phyloP scores from a whole-genome alignment of 78 protist genomes.

The Parvularia atlantis region DNA sequence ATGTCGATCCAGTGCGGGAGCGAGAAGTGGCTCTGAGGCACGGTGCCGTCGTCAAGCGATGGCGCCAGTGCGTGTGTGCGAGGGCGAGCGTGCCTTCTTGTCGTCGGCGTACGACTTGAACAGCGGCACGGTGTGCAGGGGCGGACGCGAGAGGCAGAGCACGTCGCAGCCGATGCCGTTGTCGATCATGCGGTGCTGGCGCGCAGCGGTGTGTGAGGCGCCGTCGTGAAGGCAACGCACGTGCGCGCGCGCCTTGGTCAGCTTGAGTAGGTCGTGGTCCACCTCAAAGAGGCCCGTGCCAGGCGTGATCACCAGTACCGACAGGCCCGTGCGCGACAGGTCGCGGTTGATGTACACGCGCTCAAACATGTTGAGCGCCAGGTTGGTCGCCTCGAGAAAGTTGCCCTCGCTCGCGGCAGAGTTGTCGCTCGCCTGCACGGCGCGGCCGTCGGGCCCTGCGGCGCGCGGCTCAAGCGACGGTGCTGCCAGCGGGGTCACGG shows the following conservation, averaged over 20 bases:
- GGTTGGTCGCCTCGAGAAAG: constrained; percentile 45
- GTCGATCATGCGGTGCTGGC: constrained; percentile 43
- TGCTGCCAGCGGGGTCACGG: background rate
- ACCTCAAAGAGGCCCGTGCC: constrained; percentile 38
- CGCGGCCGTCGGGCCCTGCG: background rate
- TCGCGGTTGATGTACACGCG: constrained; percentile 36
- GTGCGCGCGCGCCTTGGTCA: no score
- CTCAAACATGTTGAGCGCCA: constrained; percentile 25
- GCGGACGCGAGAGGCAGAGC: constrained; percentile 24
- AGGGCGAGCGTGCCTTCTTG: no score
- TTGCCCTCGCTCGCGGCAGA: constrained; percentile 14
- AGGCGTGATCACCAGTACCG: constrained; percentile 21
- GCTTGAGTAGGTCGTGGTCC: background rate
- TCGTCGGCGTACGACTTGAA: background rate
- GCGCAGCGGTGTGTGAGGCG: no score
- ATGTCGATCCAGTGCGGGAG: constrained; percentile 17
- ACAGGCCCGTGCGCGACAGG: constrained; percentile 46
- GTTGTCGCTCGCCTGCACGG: no score
- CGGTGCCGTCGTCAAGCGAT: background rate
- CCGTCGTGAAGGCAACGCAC: no score
- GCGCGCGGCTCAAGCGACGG: background rate
- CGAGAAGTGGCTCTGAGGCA: no score
- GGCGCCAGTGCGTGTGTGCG: background rate
- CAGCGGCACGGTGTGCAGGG: constrained; percentile 27
- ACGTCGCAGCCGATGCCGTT: constrained; percentile 37